phyloP scores from a whole-genome alignment of 1,284 basidiomycete genomes.

The Stygiomarasmius scandens region DNA sequence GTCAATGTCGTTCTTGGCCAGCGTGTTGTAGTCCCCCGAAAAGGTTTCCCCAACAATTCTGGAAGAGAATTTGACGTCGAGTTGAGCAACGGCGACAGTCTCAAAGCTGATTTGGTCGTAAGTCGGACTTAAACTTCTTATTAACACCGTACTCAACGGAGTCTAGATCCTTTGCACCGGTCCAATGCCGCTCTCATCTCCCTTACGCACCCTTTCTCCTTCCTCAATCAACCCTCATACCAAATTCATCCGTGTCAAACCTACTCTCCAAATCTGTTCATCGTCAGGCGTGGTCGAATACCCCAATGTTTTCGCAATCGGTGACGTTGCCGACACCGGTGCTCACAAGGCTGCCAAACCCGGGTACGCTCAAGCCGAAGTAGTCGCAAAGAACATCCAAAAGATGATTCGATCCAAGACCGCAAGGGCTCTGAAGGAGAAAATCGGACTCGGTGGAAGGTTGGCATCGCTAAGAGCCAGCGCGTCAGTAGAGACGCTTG shows the following conservation, averaged over 20 bases:
- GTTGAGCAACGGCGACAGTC: conserved; percentile 28
- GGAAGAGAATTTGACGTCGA: conserved; percentile 28
- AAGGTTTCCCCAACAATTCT: conserved; percentile 31
- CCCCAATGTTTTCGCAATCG: conserved; percentile 44
- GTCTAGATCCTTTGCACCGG: conserved; percentile 35
- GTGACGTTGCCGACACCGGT: conserved; percentile 46
- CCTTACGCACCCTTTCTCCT: conserved; percentile 29
- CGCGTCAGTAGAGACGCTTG: neutral
- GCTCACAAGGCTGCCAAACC: conserved; percentile 44
- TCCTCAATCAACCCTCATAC: conserved; percentile 23
- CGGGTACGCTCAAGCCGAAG: conserved; percentile 24
- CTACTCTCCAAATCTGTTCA: conserved; percentile 35
- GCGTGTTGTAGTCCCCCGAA: conserved; percentile 35
- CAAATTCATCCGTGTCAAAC: conserved; percentile 34
- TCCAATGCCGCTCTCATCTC: conserved; percentile 35
- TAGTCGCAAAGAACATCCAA: conserved; percentile 30
- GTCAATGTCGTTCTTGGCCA: conserved; percentile 39
- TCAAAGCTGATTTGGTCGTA: conserved; percentile 37
- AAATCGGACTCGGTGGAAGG: neutral
- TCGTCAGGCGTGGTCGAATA: conserved; percentile 24
- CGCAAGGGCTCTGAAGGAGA: neutral
- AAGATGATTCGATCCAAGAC: conserved; percentile 18
- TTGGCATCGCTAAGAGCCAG: neutral
- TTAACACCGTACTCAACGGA: conserved; percentile 22
- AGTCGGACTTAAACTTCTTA: conserved; percentile 10